Conservation (phyloP, 805 yeast genomes). For the Candida tammaniensis region DNA sequence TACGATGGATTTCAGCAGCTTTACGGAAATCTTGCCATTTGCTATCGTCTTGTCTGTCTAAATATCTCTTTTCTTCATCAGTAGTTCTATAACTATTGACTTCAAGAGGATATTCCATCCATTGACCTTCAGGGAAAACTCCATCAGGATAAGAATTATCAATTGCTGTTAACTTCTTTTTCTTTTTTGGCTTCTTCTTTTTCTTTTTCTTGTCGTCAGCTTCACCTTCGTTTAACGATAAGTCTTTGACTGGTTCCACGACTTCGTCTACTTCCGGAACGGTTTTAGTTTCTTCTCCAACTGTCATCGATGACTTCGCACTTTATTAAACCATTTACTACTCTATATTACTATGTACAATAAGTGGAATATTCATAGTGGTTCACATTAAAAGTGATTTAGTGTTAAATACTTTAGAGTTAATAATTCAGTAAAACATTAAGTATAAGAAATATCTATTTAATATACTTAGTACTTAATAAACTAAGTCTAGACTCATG, state of each 20-base stretch:
- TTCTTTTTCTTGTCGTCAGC: conserved; percentile 23
- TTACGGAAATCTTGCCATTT: conserved; percentile 88
- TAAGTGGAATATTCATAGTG: too few relatives aligned
- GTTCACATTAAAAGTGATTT: too few relatives aligned
- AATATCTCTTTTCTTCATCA: conserved; percentile 78
- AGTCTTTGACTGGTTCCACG: conserved; percentile 1
- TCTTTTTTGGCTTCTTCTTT: conserved; percentile 50
- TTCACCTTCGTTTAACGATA: too few relatives aligned
- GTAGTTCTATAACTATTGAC: conserved; percentile 69
- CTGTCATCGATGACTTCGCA: too few relatives aligned
- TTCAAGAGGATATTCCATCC: conserved; percentile 74
- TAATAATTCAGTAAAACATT: too few relatives aligned
- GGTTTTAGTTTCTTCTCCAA: too few relatives aligned
- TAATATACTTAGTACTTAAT: too few relatives aligned
- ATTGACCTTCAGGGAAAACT: conserved; percentile 82
- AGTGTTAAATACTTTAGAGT: too few relatives aligned
- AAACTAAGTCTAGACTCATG: too few relatives aligned
- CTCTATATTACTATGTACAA: too few relatives aligned
- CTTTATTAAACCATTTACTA: too few relatives aligned
- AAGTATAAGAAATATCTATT: too few relatives aligned
- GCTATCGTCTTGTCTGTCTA: conserved; percentile 59
- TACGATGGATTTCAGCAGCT: conserved; percentile 93
- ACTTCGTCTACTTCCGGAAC: conserved; percentile 1
- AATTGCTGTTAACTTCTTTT: conserved; percentile 59
- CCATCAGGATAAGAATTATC: conserved; percentile 67